A percentile compares a stretch with the other conserved stretches of the same genome.
These are phyloP conservation scores for Salix suchowensis DNA, from an alignment of 345 rosid genomes.

Conservation along the genomic window DNA sequence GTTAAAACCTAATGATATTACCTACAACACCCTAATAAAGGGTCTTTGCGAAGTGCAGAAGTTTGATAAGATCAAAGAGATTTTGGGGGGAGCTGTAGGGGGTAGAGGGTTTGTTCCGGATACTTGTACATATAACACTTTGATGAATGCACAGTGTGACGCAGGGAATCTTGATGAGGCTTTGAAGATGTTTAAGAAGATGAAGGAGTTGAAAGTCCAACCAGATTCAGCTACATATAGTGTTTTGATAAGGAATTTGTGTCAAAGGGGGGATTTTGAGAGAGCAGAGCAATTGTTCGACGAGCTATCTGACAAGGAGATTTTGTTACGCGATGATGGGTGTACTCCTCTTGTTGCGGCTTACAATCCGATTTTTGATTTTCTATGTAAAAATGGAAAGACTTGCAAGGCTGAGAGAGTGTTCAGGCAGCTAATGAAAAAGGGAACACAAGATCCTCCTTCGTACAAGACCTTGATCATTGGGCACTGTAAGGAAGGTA, in stretches of 20 bases:
- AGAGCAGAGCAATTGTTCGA: constrained; percentile 61
- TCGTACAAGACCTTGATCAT: constrained; percentile 48
- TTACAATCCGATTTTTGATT: constrained; percentile 64
- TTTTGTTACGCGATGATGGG: constrained; percentile 11
- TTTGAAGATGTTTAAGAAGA: constrained; percentile 44
- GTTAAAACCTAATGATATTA: constrained; percentile 51
- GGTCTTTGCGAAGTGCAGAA: constrained; percentile 64
- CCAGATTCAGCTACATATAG: constrained; percentile 84
- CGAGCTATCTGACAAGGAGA: constrained; percentile 37
- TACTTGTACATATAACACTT: constrained; percentile 69
- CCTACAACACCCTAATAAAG: constrained; percentile 67
- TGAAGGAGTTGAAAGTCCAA: constrained; percentile 40
- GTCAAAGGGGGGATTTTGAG: constrained; percentile 49
- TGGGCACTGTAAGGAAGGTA: constrained; percentile 73
- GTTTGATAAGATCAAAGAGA: constrained; percentile 50
- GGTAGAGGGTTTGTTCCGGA: constrained; percentile 51
- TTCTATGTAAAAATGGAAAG: constrained; percentile 65
- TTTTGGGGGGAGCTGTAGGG: constrained; percentile 36
- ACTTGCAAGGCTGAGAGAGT: constrained; percentile 59
- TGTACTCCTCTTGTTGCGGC: constrained; percentile 58
- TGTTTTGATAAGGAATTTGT: constrained; percentile 59
- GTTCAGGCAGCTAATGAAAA: constrained; percentile 77
- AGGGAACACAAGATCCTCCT: constrained; percentile 72
- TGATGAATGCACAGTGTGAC: constrained; percentile 58
- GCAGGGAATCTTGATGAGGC: constrained; percentile 63